phyloP scores from a whole-genome alignment of 306 rosid genomes.

The Astragalus glycyphyllos region DNA sequence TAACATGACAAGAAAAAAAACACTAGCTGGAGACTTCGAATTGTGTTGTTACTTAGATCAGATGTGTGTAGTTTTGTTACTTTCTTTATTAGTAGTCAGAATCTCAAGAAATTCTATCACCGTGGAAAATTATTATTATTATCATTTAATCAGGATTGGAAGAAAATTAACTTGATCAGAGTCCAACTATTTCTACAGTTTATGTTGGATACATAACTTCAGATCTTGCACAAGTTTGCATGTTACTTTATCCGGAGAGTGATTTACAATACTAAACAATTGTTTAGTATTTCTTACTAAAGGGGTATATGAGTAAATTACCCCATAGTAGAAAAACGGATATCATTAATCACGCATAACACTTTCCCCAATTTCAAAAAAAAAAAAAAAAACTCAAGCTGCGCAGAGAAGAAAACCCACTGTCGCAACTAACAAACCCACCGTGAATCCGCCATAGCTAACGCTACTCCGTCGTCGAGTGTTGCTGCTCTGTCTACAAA shows the following conservation, averaged over 20 bases:
- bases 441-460: no score
- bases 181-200: constrained; percentile 32
- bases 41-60: constrained; percentile 25
- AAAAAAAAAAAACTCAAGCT: no score
- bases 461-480: no score
- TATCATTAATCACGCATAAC: no score
- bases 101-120: constrained; percentile 60
- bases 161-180: background rate
- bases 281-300: no score
- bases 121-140: background rate
- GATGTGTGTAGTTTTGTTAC: constrained; percentile 29
- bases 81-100: constrained; percentile 49
- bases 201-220: constrained; percentile 2
- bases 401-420: no score
- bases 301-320: no score
- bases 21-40: constrained; percentile 39
- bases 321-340: no score
- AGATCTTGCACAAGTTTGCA: constrained; percentile 6
- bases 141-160: background rate
- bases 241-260: constrained; percentile 29
- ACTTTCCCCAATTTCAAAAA: no score
- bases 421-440: no score
- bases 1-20: background rate
- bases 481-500: no score
- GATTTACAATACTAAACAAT: no score